These are phyloP conservation scores for Vanderwaltozyma tropicalis DNA, from an alignment of 805 yeast genomes.

Conservation along the genomic window DNA sequence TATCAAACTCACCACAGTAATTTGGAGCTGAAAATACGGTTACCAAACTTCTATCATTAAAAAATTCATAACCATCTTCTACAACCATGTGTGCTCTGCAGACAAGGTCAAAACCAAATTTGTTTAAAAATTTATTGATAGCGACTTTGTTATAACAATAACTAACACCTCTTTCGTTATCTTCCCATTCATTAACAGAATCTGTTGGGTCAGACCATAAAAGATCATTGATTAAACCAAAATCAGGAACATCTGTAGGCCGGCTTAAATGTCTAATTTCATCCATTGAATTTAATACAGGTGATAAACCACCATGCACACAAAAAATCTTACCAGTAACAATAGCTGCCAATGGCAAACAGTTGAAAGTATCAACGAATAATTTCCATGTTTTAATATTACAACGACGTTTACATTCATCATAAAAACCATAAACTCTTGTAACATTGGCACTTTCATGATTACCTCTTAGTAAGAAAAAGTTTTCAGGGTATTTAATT, in stretches of 20 bases:
- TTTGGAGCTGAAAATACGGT: slow-evolving; percentile 79
- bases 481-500: slow-evolving; percentile 93
- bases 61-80: slow-evolving; percentile 80
- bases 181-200: slow-evolving; percentile 54
- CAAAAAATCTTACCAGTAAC: slow-evolving; percentile 93
- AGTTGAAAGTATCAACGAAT: slow-evolving; percentile 90
- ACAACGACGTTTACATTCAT: slow-evolving; percentile 92
- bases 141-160: slow-evolving; percentile 66
- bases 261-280: slow-evolving; percentile 64
- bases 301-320: slow-evolving; percentile 78
- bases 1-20: slow-evolving; percentile 46
- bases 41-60: slow-evolving; percentile 60
- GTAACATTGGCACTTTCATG: slow-evolving; percentile 97
- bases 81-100: slow-evolving; percentile 87
- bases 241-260: slow-evolving; percentile 79
- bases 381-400: slow-evolving; percentile 88
- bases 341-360: slow-evolving; percentile 89
- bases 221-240: slow-evolving; percentile 66
- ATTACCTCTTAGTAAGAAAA: slow-evolving; percentile 85
- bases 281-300: slow-evolving; percentile 50
- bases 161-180: slow-evolving; percentile 75
- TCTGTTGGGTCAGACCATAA: slow-evolving; percentile 78
- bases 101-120: slow-evolving; percentile 63
- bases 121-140: slow-evolving; percentile 56
- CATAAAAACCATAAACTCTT: slow-evolving; percentile 93